Evolutionary conservation across 371 early-diverging fungal genomes (phyloP), one percentile per base, ranked within the genome.

Genomic region (Nosema bombycis): DNA sequence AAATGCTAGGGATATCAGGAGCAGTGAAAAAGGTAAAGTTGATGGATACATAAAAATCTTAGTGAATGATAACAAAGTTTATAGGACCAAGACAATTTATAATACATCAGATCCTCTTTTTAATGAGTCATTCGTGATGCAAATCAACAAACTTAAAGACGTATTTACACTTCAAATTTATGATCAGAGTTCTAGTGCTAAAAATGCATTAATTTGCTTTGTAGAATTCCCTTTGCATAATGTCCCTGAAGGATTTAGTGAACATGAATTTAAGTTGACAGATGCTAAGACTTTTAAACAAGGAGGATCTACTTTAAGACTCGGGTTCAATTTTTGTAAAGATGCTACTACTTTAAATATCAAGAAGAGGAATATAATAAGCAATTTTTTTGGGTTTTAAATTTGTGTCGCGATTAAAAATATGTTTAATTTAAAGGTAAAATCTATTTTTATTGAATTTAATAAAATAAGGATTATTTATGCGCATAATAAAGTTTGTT

Each of bases 1-100:
- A 28, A 78, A 71, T 12, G 81, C 77, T 32, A 78, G n/a, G 26
- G 62, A 76, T 36, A 21, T 84, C n/a, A 54, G 57, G 30, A 18
- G 64, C n/a, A 37, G 46, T 36, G 63, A 54, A 21, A 55, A 66
- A 18, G 72, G 60, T n/a, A 70, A 26, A 23, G 60, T 63, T 23
- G 77, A 82, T 58, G 75, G 82, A 0, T 84, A 77, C 62, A 73
- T 77, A 4, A 82, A 78, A 70, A 69, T 82, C 0, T 82, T 71
- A 34, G 26, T 82, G 3, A 84, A 84, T 64, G 78, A 80, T 55
- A 77, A 75, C n/a, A 73, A 76, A 34, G 70, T 82, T 12, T 76
- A 71, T 57, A 82, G 71, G 14, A 82, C 82, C n/a, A 71, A 70
- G n/a, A 55, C 65, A 21, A 58, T 55, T 24, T 37, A 55, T 15